Base-by-base conservation (phyloP, 2,329 filamentous ascomycete genomes). In the Cryphonectria japonica region DNA sequence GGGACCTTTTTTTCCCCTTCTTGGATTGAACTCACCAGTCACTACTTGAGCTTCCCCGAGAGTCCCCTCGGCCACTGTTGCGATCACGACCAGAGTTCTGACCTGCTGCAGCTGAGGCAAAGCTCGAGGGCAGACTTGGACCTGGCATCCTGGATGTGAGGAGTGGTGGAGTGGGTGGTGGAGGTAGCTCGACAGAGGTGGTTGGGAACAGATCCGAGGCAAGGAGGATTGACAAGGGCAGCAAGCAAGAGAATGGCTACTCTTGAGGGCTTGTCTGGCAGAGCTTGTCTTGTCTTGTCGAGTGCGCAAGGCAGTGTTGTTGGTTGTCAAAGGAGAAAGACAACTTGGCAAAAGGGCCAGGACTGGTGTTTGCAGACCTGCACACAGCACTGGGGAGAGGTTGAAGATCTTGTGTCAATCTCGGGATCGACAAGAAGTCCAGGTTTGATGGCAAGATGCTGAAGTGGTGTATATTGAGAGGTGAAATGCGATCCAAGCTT, bases 41-140 rank as follows among this genome's bases (percentile, higher is more conserved):
- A 83, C 89, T 90, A 80, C 88, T 88, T 75, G 83, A 83, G 80
- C 80, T 81, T 75, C 84, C 85, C 75, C 88, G 85, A 73, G 84
- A 84, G 76, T 88, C 88, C 77, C 80, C 84, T 83, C 87, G 89
- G 79, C 85, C 88, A 83, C 82, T 83, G 83, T 86, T 86, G 77
- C 84, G 80, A 81, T 88, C 88, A 80, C 86, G 88, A 82, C 80
- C 89, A 80, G 85, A 83, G 77, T 87, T 90, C 81, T 93, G 92
- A 81, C 92, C 92, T 80, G 92, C 92, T 76, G 92, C 92, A 78
- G 92, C 92, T 79, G 92, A 94, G 80, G 92, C 92, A 83, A 95
- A 95, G 86, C 91, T 94, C 77, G 92, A 93, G 78, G 92, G 90
- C 81, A 94, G 88, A 84, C 92, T 73, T 41, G 72, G 91, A 80